A percentile compares a stretch with the other conserved stretches of the same genome.
Conservation (phyloP, 495 filamentous ascomycete genomes). For the Achaetomiella virescens region DNA sequence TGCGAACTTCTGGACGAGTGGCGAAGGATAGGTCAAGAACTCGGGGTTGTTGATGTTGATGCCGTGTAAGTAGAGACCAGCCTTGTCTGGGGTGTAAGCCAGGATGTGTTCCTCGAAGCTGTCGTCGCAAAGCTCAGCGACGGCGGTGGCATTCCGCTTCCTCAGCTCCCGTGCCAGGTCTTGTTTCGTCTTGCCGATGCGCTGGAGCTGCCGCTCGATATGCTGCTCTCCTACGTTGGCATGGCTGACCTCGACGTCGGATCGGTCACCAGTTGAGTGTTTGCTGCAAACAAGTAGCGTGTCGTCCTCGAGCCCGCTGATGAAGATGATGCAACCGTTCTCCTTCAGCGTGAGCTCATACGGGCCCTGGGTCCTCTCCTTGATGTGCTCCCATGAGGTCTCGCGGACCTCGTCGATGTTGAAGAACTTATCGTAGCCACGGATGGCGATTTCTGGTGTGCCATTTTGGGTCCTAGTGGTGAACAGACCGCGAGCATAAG, state of each 20-base stretch:
- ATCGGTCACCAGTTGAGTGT: slow-evolving; percentile 79
- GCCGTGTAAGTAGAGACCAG: slow-evolving; percentile 91
- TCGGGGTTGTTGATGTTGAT: slow-evolving; percentile 90
- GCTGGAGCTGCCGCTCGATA: slow-evolving; percentile 70
- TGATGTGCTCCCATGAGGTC: slow-evolving; percentile 78
- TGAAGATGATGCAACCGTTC: slow-evolving; percentile 98
- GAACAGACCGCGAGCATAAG: slow-evolving; percentile 88
- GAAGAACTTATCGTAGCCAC: slow-evolving; percentile 99
- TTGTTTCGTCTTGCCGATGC: slow-evolving; percentile 65
- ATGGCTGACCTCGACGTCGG: slow-evolving; percentile 67
- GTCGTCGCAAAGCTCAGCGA: slow-evolving; percentile 96
- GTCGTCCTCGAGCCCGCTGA: slow-evolving; percentile 81
- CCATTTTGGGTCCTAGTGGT: slow-evolving; percentile 60
- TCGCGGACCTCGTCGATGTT: slow-evolving; percentile 72
- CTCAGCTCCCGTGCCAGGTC: slow-evolving; percentile 73
- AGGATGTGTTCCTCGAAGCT: slow-evolving; percentile 95
- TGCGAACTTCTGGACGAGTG: slow-evolving; percentile 79
- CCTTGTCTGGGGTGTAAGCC: slow-evolving; percentile 73
- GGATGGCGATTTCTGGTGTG: slow-evolving; percentile 66
- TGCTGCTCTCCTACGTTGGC: slow-evolving; percentile 78
- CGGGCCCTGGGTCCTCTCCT: slow-evolving; percentile 70
- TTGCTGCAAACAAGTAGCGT: slow-evolving; percentile 94
- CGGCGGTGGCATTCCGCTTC: slow-evolving; percentile 79
- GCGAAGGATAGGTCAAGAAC: slow-evolving; percentile 75
- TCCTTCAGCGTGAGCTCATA: slow-evolving; percentile 97